phyloP scores from a whole-genome alignment of 257 asterid species.

The Ocimum tenuiflorum region DNA sequence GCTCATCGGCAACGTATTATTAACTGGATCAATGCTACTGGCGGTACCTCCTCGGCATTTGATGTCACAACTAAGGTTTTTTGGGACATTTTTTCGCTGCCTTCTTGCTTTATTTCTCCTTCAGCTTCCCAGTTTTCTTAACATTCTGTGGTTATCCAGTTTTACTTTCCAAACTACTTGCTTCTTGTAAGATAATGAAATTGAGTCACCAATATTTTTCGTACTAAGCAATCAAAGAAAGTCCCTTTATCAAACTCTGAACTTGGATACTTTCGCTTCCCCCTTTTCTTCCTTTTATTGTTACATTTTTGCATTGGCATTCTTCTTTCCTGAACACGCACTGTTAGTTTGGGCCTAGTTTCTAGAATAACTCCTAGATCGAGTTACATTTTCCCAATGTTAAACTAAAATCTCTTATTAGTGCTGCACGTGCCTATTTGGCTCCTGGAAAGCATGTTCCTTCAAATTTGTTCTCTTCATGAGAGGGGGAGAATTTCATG shows the following conservation, averaged over 20 bases:
- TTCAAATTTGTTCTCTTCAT: not conserved
- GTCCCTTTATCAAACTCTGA: not conserved
- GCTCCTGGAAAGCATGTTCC: not conserved
- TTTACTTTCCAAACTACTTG: not conserved
- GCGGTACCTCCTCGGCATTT: conserved; percentile 52
- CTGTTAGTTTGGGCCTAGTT: not conserved
- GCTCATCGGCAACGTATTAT: conserved; percentile 57
- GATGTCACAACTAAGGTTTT: conserved; percentile 56
- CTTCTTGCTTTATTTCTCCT: not conserved
- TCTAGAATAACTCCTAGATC: not conserved
- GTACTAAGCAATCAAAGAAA: not conserved
- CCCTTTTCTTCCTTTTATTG: too few species aligned
- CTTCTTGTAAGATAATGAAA: not conserved
- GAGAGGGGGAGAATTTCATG: not conserved
- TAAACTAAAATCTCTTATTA: not conserved
- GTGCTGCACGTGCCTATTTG: not conserved
- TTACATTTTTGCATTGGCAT: too few species aligned
- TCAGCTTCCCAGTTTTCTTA: not conserved
- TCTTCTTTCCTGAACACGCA: not conserved
- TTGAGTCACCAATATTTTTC: not conserved
- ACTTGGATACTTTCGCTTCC: not conserved
- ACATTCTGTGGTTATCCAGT: not conserved
- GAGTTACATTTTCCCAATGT: not conserved
- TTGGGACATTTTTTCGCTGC: not conserved
- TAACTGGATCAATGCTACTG: conserved; percentile 61